Evolutionary conservation across 495 filamentous ascomycete species (phyloP), one percentile per base, ranked within the genome.

Genomic region (Podospora pseudopauciseta): DNA sequence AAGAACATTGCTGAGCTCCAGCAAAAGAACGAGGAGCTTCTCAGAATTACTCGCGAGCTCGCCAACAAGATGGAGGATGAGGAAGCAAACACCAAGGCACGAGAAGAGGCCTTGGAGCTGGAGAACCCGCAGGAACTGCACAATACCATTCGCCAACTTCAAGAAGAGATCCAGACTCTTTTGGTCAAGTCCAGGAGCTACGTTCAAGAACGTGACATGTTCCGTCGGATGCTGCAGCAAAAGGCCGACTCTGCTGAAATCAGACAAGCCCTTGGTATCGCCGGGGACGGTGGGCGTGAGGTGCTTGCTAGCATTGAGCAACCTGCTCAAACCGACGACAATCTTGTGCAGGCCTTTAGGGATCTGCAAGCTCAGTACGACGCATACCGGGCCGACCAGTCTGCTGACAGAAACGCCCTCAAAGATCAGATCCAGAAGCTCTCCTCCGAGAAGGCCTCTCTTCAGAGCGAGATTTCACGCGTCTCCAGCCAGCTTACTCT

Each of bases 201-300:
- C 71, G 91, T 94, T 61, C 92, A 92, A 74, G 95, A 99, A 80
- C 88, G 95, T 44, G 94, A 99, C 73, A 97, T 97, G 86, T 97
- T 97, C 88, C 87, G 93, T 32, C 92, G 92, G 55, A 95, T 97
- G 87, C 86, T 97, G 16, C 88, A 92, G 67, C 90, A 92, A 71
- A 81, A 88, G 34, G 84, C 83, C 11, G 77, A 82, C 18, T 79
- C 85, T 6, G 81, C 83, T 5, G 91, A 95, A 73, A 78, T 85
- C 61, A 81, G 82, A 23, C 88, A 86, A 27, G 81, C 85, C 3
- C 87, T 95, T 68, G 91, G 88, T 19, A 86, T 89, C 19, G 82
- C 82, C 65, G 75, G 69, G 54, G 82, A 82, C 64, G 75, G 69
- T 55, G 77, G 80, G 57, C 77, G 79, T 60, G 80, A 81, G 62